Evolutionary conservation across 768 basidiomycete species (phyloP).

Genomic region (Psilocybe sp.): DNA sequence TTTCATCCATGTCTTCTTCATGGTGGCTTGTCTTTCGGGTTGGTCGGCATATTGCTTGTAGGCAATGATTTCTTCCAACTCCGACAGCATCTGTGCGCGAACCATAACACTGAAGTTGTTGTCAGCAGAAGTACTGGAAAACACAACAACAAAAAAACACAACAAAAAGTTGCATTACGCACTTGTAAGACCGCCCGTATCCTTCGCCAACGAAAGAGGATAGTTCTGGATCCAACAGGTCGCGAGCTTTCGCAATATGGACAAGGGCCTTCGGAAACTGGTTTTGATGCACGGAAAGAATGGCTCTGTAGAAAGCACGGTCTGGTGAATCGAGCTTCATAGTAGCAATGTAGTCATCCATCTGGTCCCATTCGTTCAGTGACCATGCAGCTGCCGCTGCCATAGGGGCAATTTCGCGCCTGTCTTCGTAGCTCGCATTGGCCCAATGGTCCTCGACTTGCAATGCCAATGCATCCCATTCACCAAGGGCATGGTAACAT

Average conservation of each 20-base stretch:
- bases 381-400: conserved; percentile 98
- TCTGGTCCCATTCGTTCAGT: conserved; percentile 93
- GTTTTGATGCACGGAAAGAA: conserved; percentile 93
- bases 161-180: conserved; percentile 19
- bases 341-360: conserved; percentile 94
- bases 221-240: conserved; percentile 87
- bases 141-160: background rate
- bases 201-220: conserved; percentile 92
- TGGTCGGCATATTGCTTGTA: conserved; percentile 96
- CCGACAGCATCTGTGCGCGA: conserved; percentile 96
- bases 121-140: background rate
- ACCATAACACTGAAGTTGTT: conserved; percentile 73
- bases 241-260: conserved; percentile 91
- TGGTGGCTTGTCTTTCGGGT: conserved; percentile 85
- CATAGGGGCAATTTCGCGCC: conserved; percentile 91
- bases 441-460: conserved; percentile 90
- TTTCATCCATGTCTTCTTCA: conserved; percentile 97
- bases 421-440: conserved; percentile 77
- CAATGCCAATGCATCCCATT: conserved; percentile 89
- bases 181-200: conserved; percentile 98
- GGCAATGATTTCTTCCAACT: conserved; percentile 94
- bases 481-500: conserved; percentile 93
- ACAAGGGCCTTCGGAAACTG: conserved; percentile 88
- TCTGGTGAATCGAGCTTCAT: conserved; percentile 95
- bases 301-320: conserved; percentile 93